Conservation (phyloP, 148 eudicot species). For the Salicornia ramosissima region DNA sequence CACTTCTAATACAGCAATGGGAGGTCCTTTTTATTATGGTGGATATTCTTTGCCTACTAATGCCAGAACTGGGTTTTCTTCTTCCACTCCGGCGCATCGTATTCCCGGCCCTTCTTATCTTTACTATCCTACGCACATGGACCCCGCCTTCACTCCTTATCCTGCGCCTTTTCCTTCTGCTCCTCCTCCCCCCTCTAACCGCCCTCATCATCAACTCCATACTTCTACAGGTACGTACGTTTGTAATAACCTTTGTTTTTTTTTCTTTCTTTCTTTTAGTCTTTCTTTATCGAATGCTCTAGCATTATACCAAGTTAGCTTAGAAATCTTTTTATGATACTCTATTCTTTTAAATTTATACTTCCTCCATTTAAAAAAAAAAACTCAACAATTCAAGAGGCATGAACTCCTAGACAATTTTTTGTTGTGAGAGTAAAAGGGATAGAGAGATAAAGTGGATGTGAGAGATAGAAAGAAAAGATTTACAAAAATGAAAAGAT, state of each 20-base stretch:
- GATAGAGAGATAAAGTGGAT: too few species aligned
- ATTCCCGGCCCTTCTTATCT: conserved; percentile 16
- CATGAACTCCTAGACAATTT: too few species aligned
- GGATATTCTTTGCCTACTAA: conserved; percentile 40
- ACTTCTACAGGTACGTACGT: conserved; percentile 26
- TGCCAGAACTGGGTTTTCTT: conserved; percentile 38
- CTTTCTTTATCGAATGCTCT: too few species aligned
- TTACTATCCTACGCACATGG: conserved; percentile 26
- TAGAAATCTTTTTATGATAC: too few species aligned
- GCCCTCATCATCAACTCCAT: not conserved
- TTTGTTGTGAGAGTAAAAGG: too few species aligned
- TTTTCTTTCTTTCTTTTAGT: not conserved
- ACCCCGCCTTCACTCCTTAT: conserved; percentile 1
- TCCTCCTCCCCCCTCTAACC: conserved; percentile 9
- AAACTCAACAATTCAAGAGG: too few species aligned
- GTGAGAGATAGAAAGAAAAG: too few species aligned
- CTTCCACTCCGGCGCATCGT: conserved; percentile 34
- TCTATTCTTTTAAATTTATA: too few species aligned
- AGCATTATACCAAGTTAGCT: too few species aligned
- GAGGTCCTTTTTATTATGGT: conserved; percentile 46
- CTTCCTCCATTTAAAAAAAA: too few species aligned
- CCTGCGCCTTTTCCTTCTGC: conserved; percentile 12
- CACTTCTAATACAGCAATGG: conserved; percentile 34
- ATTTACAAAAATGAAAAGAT: too few species aligned
- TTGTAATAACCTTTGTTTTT: too few species aligned